These are phyloP conservation scores for Meira miltonrushii DNA, from an alignment of 1,284 basidiomycete species.

Conservation along the genomic window DNA sequence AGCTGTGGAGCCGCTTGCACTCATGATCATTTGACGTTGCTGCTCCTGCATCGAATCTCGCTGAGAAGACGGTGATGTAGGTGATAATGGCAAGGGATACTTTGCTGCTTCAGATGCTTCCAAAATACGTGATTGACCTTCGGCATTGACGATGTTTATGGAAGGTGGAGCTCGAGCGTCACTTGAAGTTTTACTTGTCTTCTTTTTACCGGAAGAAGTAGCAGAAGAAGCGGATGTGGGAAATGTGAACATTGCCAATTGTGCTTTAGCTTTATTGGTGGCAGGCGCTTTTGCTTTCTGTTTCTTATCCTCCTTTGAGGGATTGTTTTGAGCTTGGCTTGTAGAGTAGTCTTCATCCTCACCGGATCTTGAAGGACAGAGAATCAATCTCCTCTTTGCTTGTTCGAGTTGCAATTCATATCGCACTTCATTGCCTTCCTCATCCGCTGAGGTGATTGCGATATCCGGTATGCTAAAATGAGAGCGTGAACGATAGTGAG, in stretches of 20 bases:
- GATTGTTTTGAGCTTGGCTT: neutral
- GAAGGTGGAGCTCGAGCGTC: too few species aligned
- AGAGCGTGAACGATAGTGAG: conserved; percentile 26
- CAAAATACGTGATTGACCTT: too few species aligned
- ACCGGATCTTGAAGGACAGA: neutral
- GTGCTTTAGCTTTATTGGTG: neutral
- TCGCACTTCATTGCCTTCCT: conserved; percentile 29
- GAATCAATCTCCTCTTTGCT: neutral
- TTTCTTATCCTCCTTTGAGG: neutral
- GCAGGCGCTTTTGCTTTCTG: neutral
- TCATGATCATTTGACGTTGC: too few species aligned
- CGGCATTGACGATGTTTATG: too few species aligned
- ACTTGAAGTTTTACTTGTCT: too few species aligned
- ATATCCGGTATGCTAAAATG: conserved; percentile 44
- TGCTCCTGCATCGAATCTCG: neutral
- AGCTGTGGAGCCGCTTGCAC: too few species aligned
- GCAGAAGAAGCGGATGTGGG: too few species aligned
- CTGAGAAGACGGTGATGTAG: neutral
- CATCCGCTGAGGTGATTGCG: conserved; percentile 35
- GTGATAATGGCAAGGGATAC: neutral
- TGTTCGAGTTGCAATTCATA: conserved; percentile 25
- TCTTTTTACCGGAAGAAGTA: too few species aligned
- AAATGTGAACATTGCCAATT: neutral
- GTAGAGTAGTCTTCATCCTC: too few species aligned
- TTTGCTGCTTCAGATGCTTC: neutral